Base-by-base conservation (phyloP, 768 basidiomycete species). In the Sarcodon sp. region DNA sequence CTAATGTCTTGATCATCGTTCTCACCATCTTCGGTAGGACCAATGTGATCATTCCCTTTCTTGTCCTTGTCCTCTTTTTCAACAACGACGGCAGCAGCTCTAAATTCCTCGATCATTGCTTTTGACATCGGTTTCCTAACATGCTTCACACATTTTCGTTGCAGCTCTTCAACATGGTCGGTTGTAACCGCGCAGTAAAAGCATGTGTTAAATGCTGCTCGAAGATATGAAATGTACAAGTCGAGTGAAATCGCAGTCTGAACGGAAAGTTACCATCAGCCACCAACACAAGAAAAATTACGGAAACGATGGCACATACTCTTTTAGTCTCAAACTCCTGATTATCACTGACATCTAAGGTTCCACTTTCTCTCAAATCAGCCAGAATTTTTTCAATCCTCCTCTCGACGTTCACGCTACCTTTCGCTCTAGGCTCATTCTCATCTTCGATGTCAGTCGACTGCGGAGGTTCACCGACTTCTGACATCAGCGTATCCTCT, bases 161-260 rank as follows among this genome's bases (percentile, higher is more conserved):
- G 83, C 58, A 99, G 75, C 71, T 96, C 91, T 69, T 99, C 96
- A 64, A 86, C 67, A 69, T 91, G 91, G 68, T 94, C 85, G 63
- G 83, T 85, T 56, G 88, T 78, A 61, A 89, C 81, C 57, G 85
- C 83, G 73, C 96, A 99, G 69, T 99, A 99, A 69, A 94, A 99
- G 77, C 96, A 96, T 60, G 88, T 82, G 76, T 90, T 76, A 67
- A 85, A 92, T 47, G 87, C 93, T 62, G 80, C 75, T 56, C 96
- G 88, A 60, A 99, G 70, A 68, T 96, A 98, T 46, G 85, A 83
- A 64, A 98, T 71, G 66, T 91, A 91, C 64, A 94, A 70, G 69
- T 99, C 96, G 65, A 97, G 76, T 57, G 86, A 76, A 58, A 92
- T 69, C 59, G 78, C 75, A 57, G 79, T 79, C 87, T 91, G 61